Percentiles rank a stretch among this genome's conserved stretches.
These are phyloP conservation scores for Tricholoma matsutake DNA, from an alignment of 768 basidiomycete species.

Conservation along the genomic window DNA sequence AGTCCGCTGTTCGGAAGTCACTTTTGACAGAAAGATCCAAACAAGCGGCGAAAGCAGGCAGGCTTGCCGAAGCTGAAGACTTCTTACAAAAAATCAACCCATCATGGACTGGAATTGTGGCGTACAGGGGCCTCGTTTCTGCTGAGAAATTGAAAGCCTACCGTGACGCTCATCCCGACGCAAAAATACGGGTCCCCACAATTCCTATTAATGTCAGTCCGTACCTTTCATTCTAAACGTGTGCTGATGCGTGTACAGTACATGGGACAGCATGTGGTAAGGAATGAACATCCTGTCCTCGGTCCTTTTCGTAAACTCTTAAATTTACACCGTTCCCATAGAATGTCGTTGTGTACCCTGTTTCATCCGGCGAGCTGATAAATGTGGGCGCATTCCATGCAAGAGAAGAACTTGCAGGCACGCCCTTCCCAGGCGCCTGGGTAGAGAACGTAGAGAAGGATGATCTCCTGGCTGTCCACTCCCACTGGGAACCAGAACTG, in stretches of 20 bases:
- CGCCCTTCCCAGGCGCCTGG: conserved; percentile 29
- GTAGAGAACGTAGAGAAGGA: conserved; percentile 34
- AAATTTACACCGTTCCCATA: conserved; percentile 3
- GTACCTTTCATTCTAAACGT: background rate
- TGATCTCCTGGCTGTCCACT: conserved; percentile 36
- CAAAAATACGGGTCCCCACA: conserved; percentile 22
- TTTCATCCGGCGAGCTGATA: conserved; percentile 28
- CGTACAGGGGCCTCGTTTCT: conserved; percentile 32
- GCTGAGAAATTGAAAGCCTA: conserved; percentile 27
- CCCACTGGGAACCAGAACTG: conserved; percentile 44
- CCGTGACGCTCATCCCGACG: conserved; percentile 21
- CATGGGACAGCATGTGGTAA: conserved; percentile 30
- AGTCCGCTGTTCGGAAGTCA: conserved; percentile 24
- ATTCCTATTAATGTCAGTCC: conserved; percentile 25
- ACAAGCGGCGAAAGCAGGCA: no score
- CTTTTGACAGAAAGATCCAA: no score
- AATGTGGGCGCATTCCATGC: conserved; percentile 29
- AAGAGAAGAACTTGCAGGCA: conserved; percentile 27
- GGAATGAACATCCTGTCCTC: background rate
- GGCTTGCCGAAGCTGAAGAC: background rate
- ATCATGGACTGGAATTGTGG: conserved; percentile 38
- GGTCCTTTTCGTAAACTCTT: no score
- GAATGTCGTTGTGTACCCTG: conserved; percentile 34
- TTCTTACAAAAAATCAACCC: conserved; percentile 19
- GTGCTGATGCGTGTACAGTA: conserved; percentile 17